Evolutionary conservation across 2,329 filamentous ascomycete species (phyloP), one percentile per base, ranked within the genome.

Genomic region (Aspergillus thermomutatus): DNA sequence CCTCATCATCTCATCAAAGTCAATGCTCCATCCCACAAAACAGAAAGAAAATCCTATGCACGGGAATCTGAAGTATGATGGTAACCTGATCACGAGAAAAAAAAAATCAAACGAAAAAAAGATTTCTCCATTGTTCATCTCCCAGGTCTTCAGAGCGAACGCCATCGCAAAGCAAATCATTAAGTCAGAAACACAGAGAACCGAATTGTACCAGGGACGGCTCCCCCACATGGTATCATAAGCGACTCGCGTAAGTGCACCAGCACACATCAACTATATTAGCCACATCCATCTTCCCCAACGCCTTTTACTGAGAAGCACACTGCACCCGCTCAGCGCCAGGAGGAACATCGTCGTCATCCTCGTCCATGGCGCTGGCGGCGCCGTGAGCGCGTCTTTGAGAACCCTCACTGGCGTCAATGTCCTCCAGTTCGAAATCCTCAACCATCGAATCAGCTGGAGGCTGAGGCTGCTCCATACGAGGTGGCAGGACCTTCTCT

Each of bases 371-470:
- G 73, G 54, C 76, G 78, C 48, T 80, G 23, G 80, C 79, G 61
- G 84, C 86, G 58, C 86, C 87, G 63, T 89, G 88, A 47, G 88
- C 89, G 64, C 88, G 83, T 53, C 83, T 83, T 69, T 85, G 82
- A 34, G 80, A 76, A 48, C 84, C 79, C 66, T 88, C 84, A 68
- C 82, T 85, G 45, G 82, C 77, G 67, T 97, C 93, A 45, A 95
- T 81, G 58, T 95, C 90, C 75, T 97, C 92, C 34, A 97, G 83
- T 51, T 89, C 86, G 66, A 88, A 95, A 66, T 91, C 88, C 70
- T 99, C 94, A 21, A 89, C 90, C 92, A 97, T 97, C 31, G 89
- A 87, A 70, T 97, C 92, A 27, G 82, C 68, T 4, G 93, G 92
- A 49, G 92, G 89, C 25, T 84, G 76, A 55, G 83, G 79, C 72